phyloP scores from a whole-genome alignment of 176 grass and related monocot genomes.

The Raddia distichophylla region DNA sequence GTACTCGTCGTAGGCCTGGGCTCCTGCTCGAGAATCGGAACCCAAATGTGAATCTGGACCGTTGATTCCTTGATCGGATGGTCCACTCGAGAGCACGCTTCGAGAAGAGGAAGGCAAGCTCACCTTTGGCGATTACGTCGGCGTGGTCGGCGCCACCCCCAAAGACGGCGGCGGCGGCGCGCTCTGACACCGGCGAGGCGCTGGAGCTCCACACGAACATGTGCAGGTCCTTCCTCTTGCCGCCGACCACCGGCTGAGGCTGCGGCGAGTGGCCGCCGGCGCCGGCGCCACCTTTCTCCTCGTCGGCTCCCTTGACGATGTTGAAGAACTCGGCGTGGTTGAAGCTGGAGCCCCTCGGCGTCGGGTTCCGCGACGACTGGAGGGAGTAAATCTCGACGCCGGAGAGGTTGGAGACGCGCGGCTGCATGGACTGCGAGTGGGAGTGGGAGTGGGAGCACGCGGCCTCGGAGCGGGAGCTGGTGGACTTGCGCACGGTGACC shows the following conservation, averaged over 20 bases:
- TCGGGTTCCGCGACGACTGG: conserved; percentile 89
- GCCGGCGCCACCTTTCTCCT: conserved; percentile 57
- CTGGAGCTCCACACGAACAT: conserved; percentile 87
- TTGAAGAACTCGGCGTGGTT: conserved; percentile 95
- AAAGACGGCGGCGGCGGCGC: neutral
- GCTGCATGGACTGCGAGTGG: conserved; percentile 36
- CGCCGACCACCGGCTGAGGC: conserved; percentile 32
- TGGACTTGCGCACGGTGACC: conserved; percentile 77
- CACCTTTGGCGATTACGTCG: conserved; percentile 74
- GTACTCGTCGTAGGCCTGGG: conserved; percentile 61
- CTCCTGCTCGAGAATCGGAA: neutral
- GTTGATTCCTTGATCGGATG: neutral
- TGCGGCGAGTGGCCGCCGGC: conserved; percentile 50
- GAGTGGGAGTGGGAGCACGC: conserved; percentile 52
- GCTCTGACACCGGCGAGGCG: conserved; percentile 48
- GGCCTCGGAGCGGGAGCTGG: conserved; percentile 71
- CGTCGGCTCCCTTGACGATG: conserved; percentile 58
- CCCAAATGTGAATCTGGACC: neutral
- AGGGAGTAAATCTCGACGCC: conserved; percentile 82
- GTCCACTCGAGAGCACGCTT: neutral
- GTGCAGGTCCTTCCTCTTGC: conserved; percentile 73
- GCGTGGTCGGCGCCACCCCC: conserved; percentile 31
- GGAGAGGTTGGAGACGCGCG: conserved; percentile 67
- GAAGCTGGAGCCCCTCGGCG: conserved; percentile 79
- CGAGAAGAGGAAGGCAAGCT: neutral